phyloP scores from a whole-genome alignment of 2,329 filamentous ascomycete species.

The Calonectria hongkongensis region DNA sequence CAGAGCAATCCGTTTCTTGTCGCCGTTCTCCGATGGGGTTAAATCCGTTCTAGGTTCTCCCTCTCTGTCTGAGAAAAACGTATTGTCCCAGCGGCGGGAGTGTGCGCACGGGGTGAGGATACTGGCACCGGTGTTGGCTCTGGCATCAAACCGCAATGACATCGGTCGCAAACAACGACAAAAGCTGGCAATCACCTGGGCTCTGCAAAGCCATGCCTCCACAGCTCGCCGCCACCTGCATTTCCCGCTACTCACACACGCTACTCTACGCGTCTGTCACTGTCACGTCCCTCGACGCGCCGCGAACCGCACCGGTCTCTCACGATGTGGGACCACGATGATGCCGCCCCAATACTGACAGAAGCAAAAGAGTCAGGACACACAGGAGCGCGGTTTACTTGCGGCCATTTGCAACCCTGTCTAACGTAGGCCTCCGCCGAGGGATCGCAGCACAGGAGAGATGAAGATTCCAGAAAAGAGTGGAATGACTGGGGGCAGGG shows the following conservation, averaged over 20 bases:
- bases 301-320: slow-evolving; percentile 24
- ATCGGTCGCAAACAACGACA: not conserved
- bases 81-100: not conserved
- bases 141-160: not conserved
- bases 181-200: not conserved
- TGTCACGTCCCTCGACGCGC: slow-evolving; percentile 18
- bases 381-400: not conserved
- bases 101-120: not conserved
- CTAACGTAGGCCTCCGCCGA: slow-evolving; percentile 31
- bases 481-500: slow-evolving; percentile 41
- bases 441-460: slow-evolving; percentile 37
- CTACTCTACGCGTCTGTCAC: slow-evolving; percentile 19
- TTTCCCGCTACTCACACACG: slow-evolving; percentile 5
- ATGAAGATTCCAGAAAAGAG: slow-evolving; percentile 32
- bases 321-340: slow-evolving; percentile 30
- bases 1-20: slow-evolving; percentile 30
- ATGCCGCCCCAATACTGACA: slow-evolving; percentile 25
- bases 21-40: slow-evolving; percentile 39
- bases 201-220: not conserved
- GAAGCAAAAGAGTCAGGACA: slow-evolving; percentile 13
- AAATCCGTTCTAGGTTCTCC: slow-evolving; percentile 35
- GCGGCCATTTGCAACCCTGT: slow-evolving; percentile 34
- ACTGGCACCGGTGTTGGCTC: not conserved
- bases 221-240: slow-evolving; percentile 8
- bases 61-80: slow-evolving; percentile 22